phyloP scores from a whole-genome alignment of 2,329 filamentous ascomycete genomes.

The Xylariaceae sp. region DNA sequence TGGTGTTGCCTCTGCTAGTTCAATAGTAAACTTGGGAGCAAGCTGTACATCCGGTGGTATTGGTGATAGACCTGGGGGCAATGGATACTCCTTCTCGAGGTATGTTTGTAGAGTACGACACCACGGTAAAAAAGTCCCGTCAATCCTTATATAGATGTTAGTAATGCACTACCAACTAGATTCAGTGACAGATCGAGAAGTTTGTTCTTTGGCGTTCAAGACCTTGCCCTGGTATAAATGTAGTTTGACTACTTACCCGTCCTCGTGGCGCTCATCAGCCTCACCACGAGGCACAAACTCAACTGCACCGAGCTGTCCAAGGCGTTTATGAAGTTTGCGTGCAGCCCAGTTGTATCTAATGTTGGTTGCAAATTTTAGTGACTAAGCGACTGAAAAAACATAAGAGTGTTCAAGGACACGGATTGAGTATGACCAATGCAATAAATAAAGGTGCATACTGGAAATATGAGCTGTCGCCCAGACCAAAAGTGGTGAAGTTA shows the following conservation, averaged over 20 bases:
- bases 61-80: conserved; percentile 68
- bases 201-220: not conserved
- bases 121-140: conserved; percentile 84
- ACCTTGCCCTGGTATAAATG: not conserved
- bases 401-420: conserved; percentile 6
- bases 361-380: conserved; percentile 1
- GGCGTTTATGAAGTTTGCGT: conserved; percentile 82
- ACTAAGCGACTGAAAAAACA: not conserved
- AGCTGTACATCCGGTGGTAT: conserved; percentile 78
- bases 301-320: conserved; percentile 81
- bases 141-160: conserved; percentile 63
- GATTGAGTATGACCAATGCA: conserved; percentile 6
- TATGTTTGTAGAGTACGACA: conserved; percentile 68
- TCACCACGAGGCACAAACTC: conserved; percentile 81
- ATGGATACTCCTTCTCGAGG: conserved; percentile 71
- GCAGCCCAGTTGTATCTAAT: conserved; percentile 89
- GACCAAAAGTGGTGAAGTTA: conserved; percentile 83
- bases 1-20: conserved; percentile 49
- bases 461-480: conserved; percentile 93
- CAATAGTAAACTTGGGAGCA: conserved; percentile 73
- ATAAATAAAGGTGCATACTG: conserved; percentile 62
- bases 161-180: conserved; percentile 1
- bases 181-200: not conserved
- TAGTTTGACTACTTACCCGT: conserved; percentile 61
- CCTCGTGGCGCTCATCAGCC: conserved; percentile 90